phyloP scores from a whole-genome alignment of 441 rosid genomes.

The Breynia disticha region DNA sequence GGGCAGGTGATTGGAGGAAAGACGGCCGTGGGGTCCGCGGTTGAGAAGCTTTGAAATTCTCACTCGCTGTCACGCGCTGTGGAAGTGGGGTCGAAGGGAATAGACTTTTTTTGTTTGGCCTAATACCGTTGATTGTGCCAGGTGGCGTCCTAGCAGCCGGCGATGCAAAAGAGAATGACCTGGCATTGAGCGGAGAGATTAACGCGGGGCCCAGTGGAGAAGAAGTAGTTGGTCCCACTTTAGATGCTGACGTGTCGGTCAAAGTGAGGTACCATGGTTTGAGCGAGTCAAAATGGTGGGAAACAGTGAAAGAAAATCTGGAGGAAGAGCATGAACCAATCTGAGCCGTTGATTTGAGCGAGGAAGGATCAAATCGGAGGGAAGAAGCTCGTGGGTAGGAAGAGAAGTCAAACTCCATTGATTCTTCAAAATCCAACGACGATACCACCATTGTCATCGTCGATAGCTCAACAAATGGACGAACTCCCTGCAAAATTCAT shows the following conservation, averaged over 20 bases:
- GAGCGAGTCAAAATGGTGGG: constrained; percentile 76
- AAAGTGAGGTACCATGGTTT: constrained; percentile 87
- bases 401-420: constrained; percentile 56
- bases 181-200: constrained; percentile 54
- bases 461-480: constrained; percentile 80
- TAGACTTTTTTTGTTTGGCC: constrained; percentile 34
- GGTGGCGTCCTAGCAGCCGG: constrained; percentile 49
- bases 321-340: constrained; percentile 83
- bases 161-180: constrained; percentile 76
- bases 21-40: constrained; percentile 72
- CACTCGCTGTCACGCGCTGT: constrained; percentile 33
- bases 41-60: constrained; percentile 16
- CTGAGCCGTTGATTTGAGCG: constrained; percentile 55
- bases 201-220: constrained; percentile 38
- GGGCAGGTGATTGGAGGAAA: constrained; percentile 83
- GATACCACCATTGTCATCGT: constrained; percentile 53
- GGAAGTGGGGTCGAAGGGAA: constrained; percentile 82
- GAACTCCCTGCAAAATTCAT: constrained; percentile 82
- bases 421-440: constrained; percentile 62
- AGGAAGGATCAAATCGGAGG: constrained; percentile 57
- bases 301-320: constrained; percentile 81
- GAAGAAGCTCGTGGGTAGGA: constrained; percentile 59
- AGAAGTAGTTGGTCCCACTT: constrained; percentile 45
- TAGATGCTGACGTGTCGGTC: constrained; percentile 44
- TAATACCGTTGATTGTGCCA: constrained; percentile 25